phyloP scores from a whole-genome alignment of 805 yeast genomes.

The Schizosaccharomyces lindneri region DNA sequence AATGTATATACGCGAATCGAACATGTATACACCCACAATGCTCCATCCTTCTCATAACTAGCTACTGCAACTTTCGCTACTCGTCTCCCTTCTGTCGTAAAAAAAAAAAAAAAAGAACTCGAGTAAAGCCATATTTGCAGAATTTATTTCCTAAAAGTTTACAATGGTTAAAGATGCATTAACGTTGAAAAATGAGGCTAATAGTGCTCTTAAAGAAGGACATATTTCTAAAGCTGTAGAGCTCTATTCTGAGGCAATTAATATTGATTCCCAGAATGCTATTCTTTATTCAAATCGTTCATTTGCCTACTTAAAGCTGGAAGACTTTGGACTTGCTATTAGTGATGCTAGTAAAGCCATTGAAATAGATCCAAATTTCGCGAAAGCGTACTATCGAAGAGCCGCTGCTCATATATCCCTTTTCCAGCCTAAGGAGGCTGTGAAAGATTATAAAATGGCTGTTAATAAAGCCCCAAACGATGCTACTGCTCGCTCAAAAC shows the following conservation, averaged over 20 bases:
- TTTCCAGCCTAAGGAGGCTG: conserved; percentile 49
- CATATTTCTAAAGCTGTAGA: conserved; percentile 48
- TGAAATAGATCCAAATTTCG: conserved; percentile 34
- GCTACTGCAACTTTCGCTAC: no score
- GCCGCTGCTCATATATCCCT: conserved; percentile 63
- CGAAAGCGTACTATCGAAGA: conserved; percentile 67
- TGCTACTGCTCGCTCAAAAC: conserved; percentile 33
- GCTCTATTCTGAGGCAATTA: conserved; percentile 62
- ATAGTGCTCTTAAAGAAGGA: conserved; percentile 58
- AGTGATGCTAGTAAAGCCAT: conserved; percentile 55
- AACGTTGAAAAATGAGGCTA: conserved; percentile 59
- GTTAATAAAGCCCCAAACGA: conserved; percentile 43
- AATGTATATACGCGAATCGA: no score
- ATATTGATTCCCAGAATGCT: conserved; percentile 45
- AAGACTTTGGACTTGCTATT: conserved; percentile 66
- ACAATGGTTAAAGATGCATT: conserved; percentile 37
- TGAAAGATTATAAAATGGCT: conserved; percentile 39
- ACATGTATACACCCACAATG: no score
- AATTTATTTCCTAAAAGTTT: not conserved
- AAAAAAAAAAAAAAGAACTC: no score
- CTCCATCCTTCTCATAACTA: no score
- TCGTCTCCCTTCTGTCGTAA: no score
- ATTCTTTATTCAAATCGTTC: conserved; percentile 84
- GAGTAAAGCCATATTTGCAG: no score
- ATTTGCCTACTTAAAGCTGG: conserved; percentile 55